Conservation (phyloP, 1,139 yeast genomes). For the Debaryomycetaceae sp. region DNA sequence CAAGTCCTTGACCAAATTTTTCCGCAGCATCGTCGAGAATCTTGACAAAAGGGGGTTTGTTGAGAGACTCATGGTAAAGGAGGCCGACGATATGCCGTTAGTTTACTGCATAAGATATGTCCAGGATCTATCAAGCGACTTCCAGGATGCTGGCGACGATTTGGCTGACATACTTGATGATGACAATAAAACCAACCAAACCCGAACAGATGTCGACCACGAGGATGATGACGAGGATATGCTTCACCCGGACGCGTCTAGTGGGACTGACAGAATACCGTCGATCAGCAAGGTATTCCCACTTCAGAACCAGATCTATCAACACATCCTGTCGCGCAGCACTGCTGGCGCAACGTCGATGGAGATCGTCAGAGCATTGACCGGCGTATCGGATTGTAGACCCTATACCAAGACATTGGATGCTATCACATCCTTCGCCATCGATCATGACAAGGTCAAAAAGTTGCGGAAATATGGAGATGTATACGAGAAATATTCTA, state of each 20-base stretch:
- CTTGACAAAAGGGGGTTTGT: constrained; percentile 52
- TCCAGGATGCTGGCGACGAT: constrained; percentile 22
- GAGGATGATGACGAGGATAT: constrained; percentile 13
- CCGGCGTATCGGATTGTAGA: constrained; percentile 53
- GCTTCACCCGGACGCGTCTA: constrained; percentile 14
- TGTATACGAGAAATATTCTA: constrained; percentile 21
- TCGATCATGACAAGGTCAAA: constrained; percentile 21
- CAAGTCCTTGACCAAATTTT: constrained; percentile 41
- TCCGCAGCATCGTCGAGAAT: constrained; percentile 47
- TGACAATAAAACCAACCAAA: constrained; percentile 13
- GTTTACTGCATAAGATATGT: constrained; percentile 60
- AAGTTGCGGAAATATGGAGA: constrained; percentile 21
- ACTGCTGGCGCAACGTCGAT: constrained; percentile 54
- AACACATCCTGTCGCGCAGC: constrained; percentile 36
- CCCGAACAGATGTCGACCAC: constrained; percentile 12
- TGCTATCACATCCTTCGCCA: constrained; percentile 30
- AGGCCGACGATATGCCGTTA: constrained; percentile 39
- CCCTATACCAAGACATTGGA: constrained; percentile 50
- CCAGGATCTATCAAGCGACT: constrained; percentile 44
- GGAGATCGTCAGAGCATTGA: constrained; percentile 42
- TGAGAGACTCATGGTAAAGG: constrained; percentile 54
- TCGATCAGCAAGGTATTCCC: constrained; percentile 55
- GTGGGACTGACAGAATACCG: constrained; percentile 13
- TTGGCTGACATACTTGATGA: constrained; percentile 17
- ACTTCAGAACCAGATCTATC: constrained; percentile 56